Conservation (phyloP, 129 eudicot genomes). For the Rutidosis leptorrhynchoides region DNA sequence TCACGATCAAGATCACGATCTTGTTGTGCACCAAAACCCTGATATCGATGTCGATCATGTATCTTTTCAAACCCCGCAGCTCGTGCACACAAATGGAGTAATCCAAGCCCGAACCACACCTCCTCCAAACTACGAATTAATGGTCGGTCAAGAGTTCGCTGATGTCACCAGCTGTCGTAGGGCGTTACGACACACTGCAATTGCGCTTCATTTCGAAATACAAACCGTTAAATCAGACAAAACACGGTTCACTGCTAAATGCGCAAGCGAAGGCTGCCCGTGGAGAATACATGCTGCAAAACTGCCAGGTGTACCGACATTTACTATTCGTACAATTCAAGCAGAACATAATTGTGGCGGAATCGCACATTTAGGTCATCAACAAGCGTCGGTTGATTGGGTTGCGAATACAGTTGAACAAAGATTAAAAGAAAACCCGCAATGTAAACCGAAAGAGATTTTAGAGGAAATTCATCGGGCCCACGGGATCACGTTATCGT, state of each 20-base stretch:
- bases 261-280: conserved; percentile 83
- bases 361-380: conserved; percentile 80
- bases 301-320: conserved; percentile 80
- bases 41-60: conserved; percentile 27
- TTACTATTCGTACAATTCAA: conserved; percentile 71
- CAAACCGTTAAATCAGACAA: conserved; percentile 85
- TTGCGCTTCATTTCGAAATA: conserved; percentile 75
- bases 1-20: conserved; percentile 40
- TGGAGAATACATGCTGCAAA: conserved; percentile 92
- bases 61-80: conserved; percentile 39
- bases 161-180: conserved; percentile 75
- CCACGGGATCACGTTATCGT: conserved; percentile 81
- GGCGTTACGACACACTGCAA: conserved; percentile 69
- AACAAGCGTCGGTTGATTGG: conserved; percentile 90
- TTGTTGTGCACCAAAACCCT: conserved; percentile 41
- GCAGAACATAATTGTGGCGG: conserved; percentile 69
- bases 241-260: conserved; percentile 83
- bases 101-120: conserved; percentile 55
- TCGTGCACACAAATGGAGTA: conserved; percentile 45
- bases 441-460: conserved; percentile 83
- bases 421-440: conserved; percentile 70
- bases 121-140: conserved; percentile 52
- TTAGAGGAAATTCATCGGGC: conserved; percentile 80
- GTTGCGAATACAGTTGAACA: conserved; percentile 77
- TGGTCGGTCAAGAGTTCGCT: conserved; percentile 74